Percentiles rank a stretch among this genome's conserved stretches.
Conservation (phyloP, 1,139 yeast species). For the Kluyveromyces sp. region DNA sequence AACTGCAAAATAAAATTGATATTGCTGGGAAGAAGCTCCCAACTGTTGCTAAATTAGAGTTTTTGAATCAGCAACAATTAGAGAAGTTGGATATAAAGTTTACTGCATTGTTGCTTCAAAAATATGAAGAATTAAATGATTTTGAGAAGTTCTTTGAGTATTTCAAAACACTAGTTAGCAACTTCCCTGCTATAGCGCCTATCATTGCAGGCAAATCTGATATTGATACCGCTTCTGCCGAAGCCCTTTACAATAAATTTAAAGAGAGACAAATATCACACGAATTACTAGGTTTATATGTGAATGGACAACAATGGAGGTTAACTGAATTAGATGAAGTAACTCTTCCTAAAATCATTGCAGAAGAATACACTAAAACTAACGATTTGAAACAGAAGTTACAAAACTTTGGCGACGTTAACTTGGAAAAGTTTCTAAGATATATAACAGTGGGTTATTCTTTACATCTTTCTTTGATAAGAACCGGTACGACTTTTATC, state of each 20-base stretch:
- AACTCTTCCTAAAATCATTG: slow-evolving; percentile 16
- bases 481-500: slow-evolving; percentile 26
- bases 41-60: slow-evolving; percentile 4
- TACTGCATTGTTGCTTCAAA: slow-evolving; percentile 37
- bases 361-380: slow-evolving; percentile 14
- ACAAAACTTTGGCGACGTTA: neutral
- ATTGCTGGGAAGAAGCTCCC: slow-evolving; percentile 20
- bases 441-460: neutral
- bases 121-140: slow-evolving; percentile 23
- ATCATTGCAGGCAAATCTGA: slow-evolving; percentile 13
- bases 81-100: slow-evolving; percentile 40
- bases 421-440: neutral
- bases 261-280: slow-evolving; percentile 22
- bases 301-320: slow-evolving; percentile 50
- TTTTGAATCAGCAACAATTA: slow-evolving; percentile 27
- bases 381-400: slow-evolving; percentile 9
- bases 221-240: slow-evolving; percentile 10
- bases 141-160: slow-evolving; percentile 29
- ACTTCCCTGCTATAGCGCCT: slow-evolving; percentile 44
- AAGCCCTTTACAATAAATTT: slow-evolving; percentile 8
- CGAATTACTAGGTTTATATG: slow-evolving; percentile 41
- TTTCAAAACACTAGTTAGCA: slow-evolving; percentile 36
- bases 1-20: slow-evolving; percentile 6
- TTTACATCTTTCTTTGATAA: neutral
- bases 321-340: slow-evolving; percentile 17